Conservation (phyloP, 768 basidiomycete species). For the Rhizopogon sp. region DNA sequence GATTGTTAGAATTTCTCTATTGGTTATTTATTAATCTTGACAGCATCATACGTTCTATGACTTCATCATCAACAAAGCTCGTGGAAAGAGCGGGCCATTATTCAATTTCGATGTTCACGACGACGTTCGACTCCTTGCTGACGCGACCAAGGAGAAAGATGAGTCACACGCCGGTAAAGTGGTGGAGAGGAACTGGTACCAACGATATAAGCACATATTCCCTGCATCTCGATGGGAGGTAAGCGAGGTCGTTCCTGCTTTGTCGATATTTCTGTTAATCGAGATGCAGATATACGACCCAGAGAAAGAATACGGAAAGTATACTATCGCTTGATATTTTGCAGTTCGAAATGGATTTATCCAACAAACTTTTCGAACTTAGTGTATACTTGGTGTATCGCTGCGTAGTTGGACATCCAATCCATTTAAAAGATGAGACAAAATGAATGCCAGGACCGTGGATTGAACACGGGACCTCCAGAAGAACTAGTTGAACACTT, state of each 20-base stretch:
- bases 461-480: conserved; percentile 42
- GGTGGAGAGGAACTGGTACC: conserved; percentile 93
- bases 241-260: conserved; percentile 20
- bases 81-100: conserved; percentile 95
- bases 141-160: conserved; percentile 96
- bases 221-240: conserved; percentile 97
- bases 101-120: conserved; percentile 99
- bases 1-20: neutral
- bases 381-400: neutral
- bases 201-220: conserved; percentile 96
- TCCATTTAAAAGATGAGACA: neutral
- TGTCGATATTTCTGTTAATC: conserved; percentile 1
- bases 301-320: conserved; percentile 89
- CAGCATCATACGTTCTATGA: conserved; percentile 98
- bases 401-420: neutral
- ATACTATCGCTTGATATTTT: conserved; percentile 59
- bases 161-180: conserved; percentile 99
- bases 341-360: neutral
- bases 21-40: conserved; percentile 1
- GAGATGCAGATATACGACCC: conserved; percentile 78
- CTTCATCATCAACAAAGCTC: conserved; percentile 97
- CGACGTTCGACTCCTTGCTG: conserved; percentile 89
- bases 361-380: neutral
- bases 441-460: conserved; percentile 35
- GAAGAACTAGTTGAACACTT: conserved; percentile 16